Conservation (phyloP, 2,329 filamentous ascomycete genomes). For the Chrysoporthe austroafricana region DNA sequence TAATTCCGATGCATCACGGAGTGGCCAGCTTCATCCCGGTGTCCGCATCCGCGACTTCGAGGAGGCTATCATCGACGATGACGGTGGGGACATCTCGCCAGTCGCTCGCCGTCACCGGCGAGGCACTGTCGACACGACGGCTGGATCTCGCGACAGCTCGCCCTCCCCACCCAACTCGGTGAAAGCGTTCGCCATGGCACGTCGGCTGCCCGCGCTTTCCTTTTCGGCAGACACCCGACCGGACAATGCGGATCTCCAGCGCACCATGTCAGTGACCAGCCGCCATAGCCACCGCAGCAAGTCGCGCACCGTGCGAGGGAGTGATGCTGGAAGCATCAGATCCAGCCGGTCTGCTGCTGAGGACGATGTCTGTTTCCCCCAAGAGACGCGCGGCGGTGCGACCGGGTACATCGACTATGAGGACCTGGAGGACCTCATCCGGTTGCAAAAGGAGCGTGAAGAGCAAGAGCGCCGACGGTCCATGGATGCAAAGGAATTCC, state of each 20-base stretch:
- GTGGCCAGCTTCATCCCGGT: slow-evolving; percentile 46
- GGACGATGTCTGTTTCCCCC: slow-evolving; percentile 81
- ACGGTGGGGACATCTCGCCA: slow-evolving; percentile 54
- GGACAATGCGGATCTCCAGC: slow-evolving; percentile 60
- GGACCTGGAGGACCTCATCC: slow-evolving; percentile 88
- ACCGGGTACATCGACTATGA: slow-evolving; percentile 90
- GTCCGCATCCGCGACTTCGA: slow-evolving; percentile 78
- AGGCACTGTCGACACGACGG: slow-evolving; percentile 60
- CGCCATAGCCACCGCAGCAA: slow-evolving; percentile 62
- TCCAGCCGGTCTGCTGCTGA: slow-evolving; percentile 77
- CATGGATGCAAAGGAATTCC: slow-evolving; percentile 57
- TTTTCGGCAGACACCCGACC: slow-evolving; percentile 50
- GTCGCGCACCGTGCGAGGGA: slow-evolving; percentile 61
- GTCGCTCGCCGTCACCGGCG: slow-evolving; percentile 52
- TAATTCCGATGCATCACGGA: slow-evolving; percentile 38
- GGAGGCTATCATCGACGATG: slow-evolving; percentile 81
- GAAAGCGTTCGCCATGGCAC: slow-evolving; percentile 92
- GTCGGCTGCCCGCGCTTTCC: slow-evolving; percentile 74
- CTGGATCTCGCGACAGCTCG: slow-evolving; percentile 70
- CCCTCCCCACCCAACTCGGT: slow-evolving; percentile 90
- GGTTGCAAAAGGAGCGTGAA: slow-evolving; percentile 49
- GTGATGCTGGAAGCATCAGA: slow-evolving; percentile 62
- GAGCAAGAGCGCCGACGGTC: slow-evolving; percentile 48
- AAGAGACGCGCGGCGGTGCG: slow-evolving; percentile 67
- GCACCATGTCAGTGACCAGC: slow-evolving; percentile 72